A percentile compares a stretch with the other conserved stretches of the same genome.
Conservation (phyloP, 2,329 filamentous ascomycete species). For the Alternaria brassicae region DNA sequence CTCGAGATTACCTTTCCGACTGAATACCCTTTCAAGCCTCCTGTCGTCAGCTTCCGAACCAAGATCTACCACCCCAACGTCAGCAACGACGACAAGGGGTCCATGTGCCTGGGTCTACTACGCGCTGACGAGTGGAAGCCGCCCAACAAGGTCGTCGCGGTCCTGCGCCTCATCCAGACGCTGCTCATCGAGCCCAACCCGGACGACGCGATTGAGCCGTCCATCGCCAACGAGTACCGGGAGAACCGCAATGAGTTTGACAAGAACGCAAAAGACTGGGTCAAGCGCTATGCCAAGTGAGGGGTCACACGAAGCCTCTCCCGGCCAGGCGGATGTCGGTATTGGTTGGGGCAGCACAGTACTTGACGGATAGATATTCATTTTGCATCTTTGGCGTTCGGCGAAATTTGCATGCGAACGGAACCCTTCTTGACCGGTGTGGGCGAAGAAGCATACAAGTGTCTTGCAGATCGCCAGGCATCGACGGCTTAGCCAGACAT, state of each 20-base stretch:
- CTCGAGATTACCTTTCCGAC: conserved; percentile 74
- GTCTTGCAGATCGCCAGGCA: conserved; percentile 17
- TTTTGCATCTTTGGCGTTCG: conserved; percentile 44
- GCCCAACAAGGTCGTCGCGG: conserved; percentile 74
- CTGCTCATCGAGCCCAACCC: conserved; percentile 82
- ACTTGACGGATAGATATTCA: conserved; percentile 12
- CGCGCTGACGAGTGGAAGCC: conserved; percentile 93
- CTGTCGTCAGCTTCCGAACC: conserved; percentile 78
- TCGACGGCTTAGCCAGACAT: conserved; percentile 6
- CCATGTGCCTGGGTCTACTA: conserved; percentile 84
- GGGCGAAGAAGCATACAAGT: conserved; percentile 21
- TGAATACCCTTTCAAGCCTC: conserved; percentile 91
- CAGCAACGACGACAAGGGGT: conserved; percentile 83
- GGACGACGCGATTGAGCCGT: conserved; percentile 85
- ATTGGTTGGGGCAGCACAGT: conserved; percentile 3
- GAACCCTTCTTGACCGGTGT: conserved; percentile 13
- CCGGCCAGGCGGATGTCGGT: conserved; percentile 7
- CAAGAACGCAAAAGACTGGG: conserved; percentile 76
- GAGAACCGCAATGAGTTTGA: conserved; percentile 73
- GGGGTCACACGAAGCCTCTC: conserved; percentile 1
- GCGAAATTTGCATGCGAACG: conserved; percentile 36
- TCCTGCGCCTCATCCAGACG: conserved; percentile 77
- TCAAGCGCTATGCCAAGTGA: conserved; percentile 71
- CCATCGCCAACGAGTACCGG: conserved; percentile 85
- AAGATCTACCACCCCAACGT: conserved; percentile 97